Evolutionary conservation across 768 basidiomycete genomes (phyloP).

Genomic region (Nevesoporus exiguus): DNA sequence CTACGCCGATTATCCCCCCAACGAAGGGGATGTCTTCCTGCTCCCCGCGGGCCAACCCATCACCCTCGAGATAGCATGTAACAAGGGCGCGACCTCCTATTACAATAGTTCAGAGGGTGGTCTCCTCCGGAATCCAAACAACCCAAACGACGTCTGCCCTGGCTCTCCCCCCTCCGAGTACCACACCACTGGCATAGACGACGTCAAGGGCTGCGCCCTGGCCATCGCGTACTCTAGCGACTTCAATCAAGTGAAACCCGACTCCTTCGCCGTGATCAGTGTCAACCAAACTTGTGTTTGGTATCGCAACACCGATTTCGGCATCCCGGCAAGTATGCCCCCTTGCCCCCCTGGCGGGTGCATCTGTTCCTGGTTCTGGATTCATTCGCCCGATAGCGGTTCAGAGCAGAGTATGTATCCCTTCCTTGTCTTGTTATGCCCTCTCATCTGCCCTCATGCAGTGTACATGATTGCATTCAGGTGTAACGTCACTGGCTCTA

Average conservation of each 20-base stretch:
- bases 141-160: slow-evolving; percentile 54
- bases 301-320: slow-evolving; percentile 65
- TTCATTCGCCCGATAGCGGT: slow-evolving; percentile 58
- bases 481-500: slow-evolving; percentile 56
- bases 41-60: slow-evolving; percentile 56
- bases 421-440: neutral
- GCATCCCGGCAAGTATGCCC: slow-evolving; percentile 65
- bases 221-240: slow-evolving; percentile 77
- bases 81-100: slow-evolving; percentile 59
- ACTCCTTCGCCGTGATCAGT: slow-evolving; percentile 70
- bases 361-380: slow-evolving; percentile 73
- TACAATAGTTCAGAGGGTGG: slow-evolving; percentile 52
- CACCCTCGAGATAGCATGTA: slow-evolving; percentile 53
- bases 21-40: slow-evolving; percentile 52
- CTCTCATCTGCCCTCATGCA: slow-evolving; percentile 19
- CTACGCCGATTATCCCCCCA: slow-evolving; percentile 57
- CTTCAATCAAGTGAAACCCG: slow-evolving; percentile 52
- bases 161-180: slow-evolving; percentile 40
- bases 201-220: slow-evolving; percentile 61
- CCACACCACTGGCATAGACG: slow-evolving; percentile 54
- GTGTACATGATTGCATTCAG: slow-evolving; percentile 77
- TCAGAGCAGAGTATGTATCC: slow-evolving; percentile 55
- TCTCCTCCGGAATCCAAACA: slow-evolving; percentile 44
- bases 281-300: slow-evolving; percentile 76
- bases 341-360: slow-evolving; percentile 62